Evolutionary conservation across 257 asterid genomes (phyloP).

Genomic region (Rubia yunnanensis): DNA sequence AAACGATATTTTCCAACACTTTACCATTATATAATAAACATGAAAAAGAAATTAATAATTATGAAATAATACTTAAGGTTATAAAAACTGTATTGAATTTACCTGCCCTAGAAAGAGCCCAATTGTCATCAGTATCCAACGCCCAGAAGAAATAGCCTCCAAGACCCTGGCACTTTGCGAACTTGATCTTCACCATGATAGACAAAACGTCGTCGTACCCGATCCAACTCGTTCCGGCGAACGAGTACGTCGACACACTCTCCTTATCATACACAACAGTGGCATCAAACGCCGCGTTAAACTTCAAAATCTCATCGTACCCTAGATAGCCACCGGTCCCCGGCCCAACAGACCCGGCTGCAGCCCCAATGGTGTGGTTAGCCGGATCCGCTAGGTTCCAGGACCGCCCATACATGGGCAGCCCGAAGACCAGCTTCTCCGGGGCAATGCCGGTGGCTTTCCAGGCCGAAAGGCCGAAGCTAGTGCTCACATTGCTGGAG

Average conservation of each 20-base stretch:
- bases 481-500: constrained; percentile 45
- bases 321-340: constrained; percentile 41
- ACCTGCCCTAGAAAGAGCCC: constrained; percentile 61
- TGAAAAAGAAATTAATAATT: too few species aligned
- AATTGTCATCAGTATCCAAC: constrained; percentile 41
- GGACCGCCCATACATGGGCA: constrained; percentile 56
- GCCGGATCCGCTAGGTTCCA: constrained; percentile 51
- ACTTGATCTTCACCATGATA: constrained; percentile 28
- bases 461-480: constrained; percentile 50
- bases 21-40: too few species aligned
- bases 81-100: background rate
- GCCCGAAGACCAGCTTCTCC: constrained; percentile 46
- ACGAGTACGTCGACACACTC: constrained; percentile 54
- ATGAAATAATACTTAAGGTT: too few species aligned
- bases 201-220: constrained; percentile 51
- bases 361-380: constrained; percentile 47
- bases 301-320: constrained; percentile 29
- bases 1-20: too few species aligned
- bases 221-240: constrained; percentile 43
- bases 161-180: constrained; percentile 43
- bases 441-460: constrained; percentile 25
- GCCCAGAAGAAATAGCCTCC: constrained; percentile 77
- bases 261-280: constrained; percentile 33
- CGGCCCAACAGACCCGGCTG: constrained; percentile 48
- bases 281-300: constrained; percentile 31